A percentile compares a stretch with the other conserved stretches of the same genome.
These are phyloP conservation scores for Kockiozyma suomiensis DNA, from an alignment of 805 yeast species.

Conservation along the genomic window DNA sequence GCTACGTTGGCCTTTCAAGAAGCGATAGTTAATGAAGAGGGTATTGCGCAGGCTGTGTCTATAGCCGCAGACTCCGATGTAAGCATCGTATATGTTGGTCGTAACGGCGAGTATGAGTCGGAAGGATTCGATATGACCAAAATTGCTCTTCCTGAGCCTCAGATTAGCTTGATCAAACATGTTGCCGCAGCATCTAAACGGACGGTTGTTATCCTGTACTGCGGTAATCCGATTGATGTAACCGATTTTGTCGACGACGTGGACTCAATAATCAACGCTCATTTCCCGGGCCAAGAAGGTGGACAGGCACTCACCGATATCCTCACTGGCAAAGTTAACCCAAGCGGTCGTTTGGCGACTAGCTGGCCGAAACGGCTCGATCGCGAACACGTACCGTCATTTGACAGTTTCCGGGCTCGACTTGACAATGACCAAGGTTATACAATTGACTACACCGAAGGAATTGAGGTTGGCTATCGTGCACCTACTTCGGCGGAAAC, in stretches of 20 bases:
- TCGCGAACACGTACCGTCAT: conserved; percentile 59
- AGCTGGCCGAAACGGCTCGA: conserved; percentile 58
- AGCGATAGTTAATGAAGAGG: too few species aligned
- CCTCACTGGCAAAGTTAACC: conserved; percentile 59
- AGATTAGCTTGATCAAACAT: conserved; percentile 50
- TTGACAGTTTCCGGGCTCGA: background rate
- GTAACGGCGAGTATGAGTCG: conserved; percentile 58
- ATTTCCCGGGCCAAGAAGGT: conserved; percentile 59
- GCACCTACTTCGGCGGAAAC: conserved; percentile 45
- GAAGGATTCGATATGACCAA: conserved; percentile 59
- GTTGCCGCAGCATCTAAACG: conserved; percentile 53
- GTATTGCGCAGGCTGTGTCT: too few species aligned
- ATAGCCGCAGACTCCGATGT: conserved; percentile 56
- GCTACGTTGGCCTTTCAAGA: too few species aligned
- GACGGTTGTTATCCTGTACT: conserved; percentile 56
- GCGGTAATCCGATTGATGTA: conserved; percentile 63
- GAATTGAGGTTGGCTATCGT: conserved; percentile 36
- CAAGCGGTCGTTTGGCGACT: conserved; percentile 60
- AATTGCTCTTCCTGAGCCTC: conserved; percentile 55
- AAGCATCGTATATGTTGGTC: conserved; percentile 55
- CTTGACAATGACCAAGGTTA: too few species aligned
- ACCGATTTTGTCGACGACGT: conserved; percentile 52
- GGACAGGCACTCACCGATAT: conserved; percentile 64
- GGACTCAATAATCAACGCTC: conserved; percentile 54
- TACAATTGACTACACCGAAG: background rate